Base-by-base conservation (phyloP, 768 basidiomycete genomes). In the Rhizopogon vesiculosus region DNA sequence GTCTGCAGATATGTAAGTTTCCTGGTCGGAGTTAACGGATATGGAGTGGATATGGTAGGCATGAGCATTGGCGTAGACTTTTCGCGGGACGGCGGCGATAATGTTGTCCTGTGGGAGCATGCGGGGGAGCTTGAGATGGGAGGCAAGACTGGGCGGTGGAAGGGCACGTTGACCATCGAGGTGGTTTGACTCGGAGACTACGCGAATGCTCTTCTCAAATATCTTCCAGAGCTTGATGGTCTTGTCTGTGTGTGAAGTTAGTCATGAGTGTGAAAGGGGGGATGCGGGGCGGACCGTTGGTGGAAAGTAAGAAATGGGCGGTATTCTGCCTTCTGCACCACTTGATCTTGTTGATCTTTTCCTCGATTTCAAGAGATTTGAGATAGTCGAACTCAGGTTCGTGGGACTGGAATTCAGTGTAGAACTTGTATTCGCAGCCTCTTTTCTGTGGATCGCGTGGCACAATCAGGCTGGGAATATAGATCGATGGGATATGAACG, bases 311-410 rank as follows among this genome's bases (percentile, higher is more conserved):
- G 74, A 99, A 98, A 74, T 99, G 97, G 44, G 97, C 95, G 45
- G 91, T 81, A 71, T 98, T 98, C 76, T 97, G 94, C 61, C 97
- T 84, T 78, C 87, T 94, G 80, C 95, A 98, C 97, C 97, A 99
- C 72, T 94, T 93, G 84, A 99, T 99, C 85, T 97, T 92, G 80
- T 99, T 99, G 80, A 99, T 99, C 88, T 99, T 99, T 83, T 99
- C 97, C 76, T 99, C 97, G 74, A 99, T 99, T 82, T 99, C 97
- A 63, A 99, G 80, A 22, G 93, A 97, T 81, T 99, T 99, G 68
- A 99, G 86, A 73, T 99, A 99, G 78, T 99, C 97, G 72, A 99
- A 99, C 72, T 99, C 97, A 54, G 97, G 97, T 72, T 99, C 97
- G 72, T 99, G 97, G 45, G 93, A 95, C 80, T 99, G 97, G 71